Percentiles rank a stretch among this genome's conserved stretches.
These are phyloP conservation scores for Prunus davidiana DNA, from an alignment of 306 rosid species.

Conservation along the genomic window DNA sequence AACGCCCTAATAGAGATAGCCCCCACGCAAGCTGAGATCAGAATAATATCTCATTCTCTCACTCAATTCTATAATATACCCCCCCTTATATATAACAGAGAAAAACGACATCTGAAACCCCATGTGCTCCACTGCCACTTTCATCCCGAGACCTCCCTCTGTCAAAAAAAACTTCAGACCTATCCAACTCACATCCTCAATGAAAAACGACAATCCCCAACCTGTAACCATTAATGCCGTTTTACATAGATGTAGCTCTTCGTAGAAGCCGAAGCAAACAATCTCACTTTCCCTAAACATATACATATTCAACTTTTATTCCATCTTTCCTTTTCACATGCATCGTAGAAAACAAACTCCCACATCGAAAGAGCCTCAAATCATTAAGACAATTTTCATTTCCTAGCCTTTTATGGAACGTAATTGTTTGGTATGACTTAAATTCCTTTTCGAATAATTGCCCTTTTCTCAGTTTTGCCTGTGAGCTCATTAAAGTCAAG, in stretches of 20 bases:
- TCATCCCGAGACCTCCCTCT: slow-evolving; percentile 36
- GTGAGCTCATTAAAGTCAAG: slow-evolving; percentile 32
- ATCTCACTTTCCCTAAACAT: slow-evolving; percentile 33
- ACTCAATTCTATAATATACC: slow-evolving; percentile 16
- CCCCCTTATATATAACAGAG: background rate
- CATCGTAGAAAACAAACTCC: slow-evolving; percentile 38
- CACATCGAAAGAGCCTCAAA: slow-evolving; percentile 25
- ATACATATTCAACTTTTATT: background rate
- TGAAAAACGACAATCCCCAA: slow-evolving; percentile 55
- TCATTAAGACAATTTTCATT: slow-evolving; percentile 37
- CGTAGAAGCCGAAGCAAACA: slow-evolving; percentile 30
- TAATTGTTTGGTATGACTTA: slow-evolving; percentile 34
- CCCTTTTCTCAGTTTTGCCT: slow-evolving; percentile 28
- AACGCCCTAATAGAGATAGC: background rate
- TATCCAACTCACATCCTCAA: slow-evolving; percentile 52
- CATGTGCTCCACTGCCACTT: slow-evolving; percentile 65
- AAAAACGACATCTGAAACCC: slow-evolving; percentile 48
- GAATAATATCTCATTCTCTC: slow-evolving; percentile 29
- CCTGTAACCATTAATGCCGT: slow-evolving; percentile 40
- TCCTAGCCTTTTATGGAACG: slow-evolving; percentile 29
- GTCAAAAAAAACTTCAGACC: slow-evolving; percentile 30
- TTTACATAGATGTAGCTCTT: slow-evolving; percentile 44
- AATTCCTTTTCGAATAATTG: slow-evolving; percentile 27
- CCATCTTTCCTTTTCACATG: slow-evolving; percentile 43
- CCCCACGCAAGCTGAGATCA: background rate